phyloP scores from a whole-genome alignment of 192 early-diverging fungal species.

The Neocallimastix lanati region DNA sequence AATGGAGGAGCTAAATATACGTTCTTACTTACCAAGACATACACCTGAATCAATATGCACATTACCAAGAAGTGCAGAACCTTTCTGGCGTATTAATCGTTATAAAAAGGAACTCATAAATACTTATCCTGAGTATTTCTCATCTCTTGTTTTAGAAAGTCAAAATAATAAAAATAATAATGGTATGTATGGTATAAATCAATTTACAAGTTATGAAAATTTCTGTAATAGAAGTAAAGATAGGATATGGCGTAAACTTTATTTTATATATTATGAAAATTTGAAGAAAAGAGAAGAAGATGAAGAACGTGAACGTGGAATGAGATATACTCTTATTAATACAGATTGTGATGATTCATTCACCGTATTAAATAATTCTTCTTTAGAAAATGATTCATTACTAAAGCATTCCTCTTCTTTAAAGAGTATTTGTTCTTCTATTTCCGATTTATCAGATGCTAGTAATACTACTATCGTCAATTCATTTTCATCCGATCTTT shows the following conservation, averaged over 20 bases:
- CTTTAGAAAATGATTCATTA: too few species aligned
- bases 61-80: background rate
- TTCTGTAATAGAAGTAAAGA: background rate
- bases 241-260: background rate
- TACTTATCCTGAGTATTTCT: background rate
- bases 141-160: background rate
- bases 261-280: background rate
- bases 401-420: too few species aligned
- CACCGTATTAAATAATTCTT: too few species aligned
- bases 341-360: too few species aligned
- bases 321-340: too few species aligned
- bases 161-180: background rate
- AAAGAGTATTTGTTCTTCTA: too few species aligned
- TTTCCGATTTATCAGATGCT: too few species aligned
- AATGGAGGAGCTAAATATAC: background rate
- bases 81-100: background rate
- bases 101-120: background rate
- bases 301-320: background rate
- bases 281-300: background rate
- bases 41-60: background rate
- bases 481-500: too few species aligned
- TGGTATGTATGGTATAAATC: too few species aligned
- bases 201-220: background rate
- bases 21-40: background rate
- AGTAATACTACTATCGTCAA: too few species aligned